Evolutionary conservation across 2,329 filamentous ascomycete species (phyloP).

Genomic region (Pseudocercospora musae): DNA sequence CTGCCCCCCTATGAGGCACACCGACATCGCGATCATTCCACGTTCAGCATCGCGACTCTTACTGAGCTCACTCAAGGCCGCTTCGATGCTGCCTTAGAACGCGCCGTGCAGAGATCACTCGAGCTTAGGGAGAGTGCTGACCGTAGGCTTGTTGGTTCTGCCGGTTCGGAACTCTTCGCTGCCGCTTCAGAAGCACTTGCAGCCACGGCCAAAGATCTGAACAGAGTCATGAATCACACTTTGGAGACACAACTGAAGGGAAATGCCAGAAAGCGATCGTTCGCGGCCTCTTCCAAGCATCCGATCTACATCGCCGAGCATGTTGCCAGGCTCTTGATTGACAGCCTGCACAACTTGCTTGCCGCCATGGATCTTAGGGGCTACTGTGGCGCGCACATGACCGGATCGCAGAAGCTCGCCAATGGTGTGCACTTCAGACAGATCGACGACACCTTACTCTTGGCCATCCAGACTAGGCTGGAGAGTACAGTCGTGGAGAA

Average conservation of each 20-base stretch:
- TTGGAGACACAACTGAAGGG: background rate
- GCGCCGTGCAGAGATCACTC: background rate
- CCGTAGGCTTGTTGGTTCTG: background rate
- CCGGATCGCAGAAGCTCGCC: background rate
- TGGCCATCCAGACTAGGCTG: constrained; percentile 11
- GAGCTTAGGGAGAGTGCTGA: background rate
- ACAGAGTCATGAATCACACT: background rate
- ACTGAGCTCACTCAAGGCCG: background rate
- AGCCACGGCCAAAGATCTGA: background rate
- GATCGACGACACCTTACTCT: constrained; percentile 20
- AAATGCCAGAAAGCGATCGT: background rate
- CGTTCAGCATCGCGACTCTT: background rate
- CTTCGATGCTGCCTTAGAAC: background rate
- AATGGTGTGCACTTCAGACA: constrained; percentile 6
- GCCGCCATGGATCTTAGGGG: constrained; percentile 21
- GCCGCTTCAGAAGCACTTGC: background rate
- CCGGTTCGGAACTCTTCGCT: constrained; percentile 1
- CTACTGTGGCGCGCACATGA: constrained; percentile 4
- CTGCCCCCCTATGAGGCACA: constrained; percentile 19
- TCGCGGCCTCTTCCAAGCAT: background rate
- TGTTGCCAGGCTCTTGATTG: constrained; percentile 19
- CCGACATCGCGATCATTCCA: constrained; percentile 5
- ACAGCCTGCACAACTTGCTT: constrained; percentile 18
- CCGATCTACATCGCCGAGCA: constrained; percentile 14
- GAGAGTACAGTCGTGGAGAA: constrained; percentile 9